Evolutionary conservation across 2,329 filamentous ascomycete genomes (phyloP), one percentile per base, ranked within the genome.

Genomic region (Penicillium sclerotiorum): DNA sequence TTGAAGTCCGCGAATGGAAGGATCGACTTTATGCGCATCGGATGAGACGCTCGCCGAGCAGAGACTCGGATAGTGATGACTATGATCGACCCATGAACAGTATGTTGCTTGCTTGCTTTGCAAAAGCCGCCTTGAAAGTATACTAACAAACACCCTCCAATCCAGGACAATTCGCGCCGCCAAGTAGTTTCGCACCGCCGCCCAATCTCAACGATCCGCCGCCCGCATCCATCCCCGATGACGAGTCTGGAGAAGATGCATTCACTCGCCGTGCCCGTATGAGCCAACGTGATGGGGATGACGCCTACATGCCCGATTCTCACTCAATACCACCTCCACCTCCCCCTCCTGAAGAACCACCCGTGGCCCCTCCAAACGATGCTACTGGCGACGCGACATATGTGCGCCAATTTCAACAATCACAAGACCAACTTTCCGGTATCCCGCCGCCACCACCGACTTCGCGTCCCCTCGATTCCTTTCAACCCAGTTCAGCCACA

Each of bases 1-100:
- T 81, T 15, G 90, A 95, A 66, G 82, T 91, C 3, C 80, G 83
- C 49, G 90, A 95, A 61, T 96, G 92, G 92, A 95, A 92, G 67
- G 83, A 86, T 33, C 75, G 88, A 30, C 77, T 96, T 12, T 92
- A 94, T 68, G 83, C 84, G 12, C 88, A 91, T 65, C 80, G 85
- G 37, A 80, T 80, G 59, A 77, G 69, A 52, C 72, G 66, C 45
- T 72, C 72, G 39, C 66, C 60, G 22, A 75, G 69, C 47, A 72
- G 72, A 56, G 74, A 76, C 54, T 70, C 77, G 50, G 71, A 76
- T 52, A 82, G 77, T 47, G 77, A 79, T 32, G 77, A 80, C 32
- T 74, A 78, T 47, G 73, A 78, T 45, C 67, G 67, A 30, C 72
- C 69, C 46, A 73, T 73, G 63, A 77, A 73, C 48, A 71, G 78